These are phyloP conservation scores for Helotiales sp. DNA, from an alignment of 2,329 filamentous ascomycete species.

Conservation along the genomic window DNA sequence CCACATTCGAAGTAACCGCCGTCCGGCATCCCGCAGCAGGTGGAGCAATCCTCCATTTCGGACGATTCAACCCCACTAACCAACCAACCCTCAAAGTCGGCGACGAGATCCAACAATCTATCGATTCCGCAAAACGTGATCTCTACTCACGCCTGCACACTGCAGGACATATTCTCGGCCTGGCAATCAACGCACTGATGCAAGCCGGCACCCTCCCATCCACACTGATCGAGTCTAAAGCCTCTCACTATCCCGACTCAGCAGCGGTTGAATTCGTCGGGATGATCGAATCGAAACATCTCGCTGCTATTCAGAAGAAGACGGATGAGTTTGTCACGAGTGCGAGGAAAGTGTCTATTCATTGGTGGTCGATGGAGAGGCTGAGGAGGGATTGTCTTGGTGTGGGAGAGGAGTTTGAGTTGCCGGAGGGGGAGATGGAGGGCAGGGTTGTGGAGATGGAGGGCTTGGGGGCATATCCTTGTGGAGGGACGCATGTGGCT, in stretches of 20 bases:
- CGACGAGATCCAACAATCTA: slow-evolving; percentile 56
- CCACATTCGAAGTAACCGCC: slow-evolving; percentile 57
- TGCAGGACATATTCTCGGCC: slow-evolving; percentile 73
- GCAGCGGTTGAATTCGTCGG: slow-evolving; percentile 72
- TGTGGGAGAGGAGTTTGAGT: slow-evolving; percentile 40
- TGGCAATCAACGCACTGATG: slow-evolving; percentile 63
- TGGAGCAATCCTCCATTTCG: slow-evolving; percentile 68
- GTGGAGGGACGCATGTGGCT: slow-evolving; percentile 73
- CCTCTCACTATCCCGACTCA: slow-evolving; percentile 71
- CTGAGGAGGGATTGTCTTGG: slow-evolving; percentile 53
- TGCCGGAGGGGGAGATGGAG: slow-evolving; percentile 50
- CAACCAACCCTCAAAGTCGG: slow-evolving; percentile 48
- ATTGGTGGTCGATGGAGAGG: slow-evolving; percentile 70
- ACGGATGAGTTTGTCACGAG: slow-evolving; percentile 62
- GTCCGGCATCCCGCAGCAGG: slow-evolving; percentile 61
- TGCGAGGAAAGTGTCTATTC: slow-evolving; percentile 64
- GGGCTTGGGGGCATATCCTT: slow-evolving; percentile 72
- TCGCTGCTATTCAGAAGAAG: slow-evolving; percentile 63
- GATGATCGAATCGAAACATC: slow-evolving; percentile 66
- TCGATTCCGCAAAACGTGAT: slow-evolving; percentile 64
- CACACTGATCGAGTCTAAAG: slow-evolving; percentile 70
- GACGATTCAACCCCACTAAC: slow-evolving; percentile 52
- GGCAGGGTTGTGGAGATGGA: slow-evolving; percentile 72
- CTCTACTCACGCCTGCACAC: slow-evolving; percentile 74
- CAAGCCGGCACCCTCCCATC: slow-evolving; percentile 50